Evolutionary conservation across 441 rosid species (phyloP).

Genomic region (Raphanus hybrid): DNA sequence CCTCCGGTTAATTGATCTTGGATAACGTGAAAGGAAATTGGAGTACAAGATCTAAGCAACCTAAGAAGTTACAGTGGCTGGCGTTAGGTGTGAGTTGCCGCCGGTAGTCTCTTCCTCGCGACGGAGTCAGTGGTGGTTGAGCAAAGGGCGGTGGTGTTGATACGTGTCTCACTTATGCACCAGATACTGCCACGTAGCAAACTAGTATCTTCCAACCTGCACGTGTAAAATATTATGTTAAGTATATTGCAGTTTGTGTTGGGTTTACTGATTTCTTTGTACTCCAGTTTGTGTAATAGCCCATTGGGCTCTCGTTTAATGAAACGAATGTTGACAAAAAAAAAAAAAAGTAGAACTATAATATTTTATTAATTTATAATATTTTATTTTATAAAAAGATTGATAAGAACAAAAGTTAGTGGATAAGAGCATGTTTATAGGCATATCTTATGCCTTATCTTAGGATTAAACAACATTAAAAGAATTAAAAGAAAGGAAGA

Average conservation of each 20-base stretch:
- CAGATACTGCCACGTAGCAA: not conserved
- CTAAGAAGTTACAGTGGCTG: not conserved
- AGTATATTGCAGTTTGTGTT: not conserved
- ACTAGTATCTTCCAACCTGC: not conserved
- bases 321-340: not conserved
- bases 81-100: not conserved
- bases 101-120: not conserved
- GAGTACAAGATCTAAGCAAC: not conserved
- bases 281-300: not conserved
- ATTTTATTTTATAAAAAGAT: not conserved
- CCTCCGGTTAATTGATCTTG: not conserved
- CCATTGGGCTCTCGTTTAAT: not conserved
- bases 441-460: too few relatives aligned
- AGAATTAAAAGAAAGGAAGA: too few relatives aligned
- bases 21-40: not conserved
- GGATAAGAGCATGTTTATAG: too few relatives aligned
- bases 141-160: not conserved
- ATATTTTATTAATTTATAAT: too few relatives aligned
- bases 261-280: not conserved
- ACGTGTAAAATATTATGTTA: not conserved
- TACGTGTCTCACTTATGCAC: not conserved
- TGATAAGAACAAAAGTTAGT: not conserved
- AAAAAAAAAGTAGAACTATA: not conserved
- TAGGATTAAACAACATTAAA: too few relatives aligned
- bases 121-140: not conserved